A percentile compares a stretch with the other conserved stretches of the same genome.
Evolutionary conservation across 2,329 filamentous ascomycete genomes (phyloP).

Genomic region (Penicillium sp.): DNA sequence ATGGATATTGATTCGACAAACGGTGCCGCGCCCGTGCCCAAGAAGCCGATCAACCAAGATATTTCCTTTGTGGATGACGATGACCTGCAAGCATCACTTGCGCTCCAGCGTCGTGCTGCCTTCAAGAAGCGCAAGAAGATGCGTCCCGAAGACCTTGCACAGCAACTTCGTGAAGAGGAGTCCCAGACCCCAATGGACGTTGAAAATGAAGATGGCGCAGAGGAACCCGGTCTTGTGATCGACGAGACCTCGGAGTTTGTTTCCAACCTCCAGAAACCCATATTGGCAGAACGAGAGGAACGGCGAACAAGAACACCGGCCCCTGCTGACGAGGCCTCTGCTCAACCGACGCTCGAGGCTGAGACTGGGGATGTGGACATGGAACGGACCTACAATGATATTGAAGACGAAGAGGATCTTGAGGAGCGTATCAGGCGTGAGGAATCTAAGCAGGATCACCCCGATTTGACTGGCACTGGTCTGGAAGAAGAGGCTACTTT

Average conservation of each 20-base stretch:
- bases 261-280: slow-evolving; percentile 72
- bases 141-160: slow-evolving; percentile 81
- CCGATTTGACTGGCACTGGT: slow-evolving; percentile 61
- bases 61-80: slow-evolving; percentile 83
- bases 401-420: slow-evolving; percentile 49
- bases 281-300: slow-evolving; percentile 53
- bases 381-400: slow-evolving; percentile 52
- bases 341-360: slow-evolving; percentile 42
- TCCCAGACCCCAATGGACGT: slow-evolving; percentile 56
- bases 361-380: slow-evolving; percentile 56
- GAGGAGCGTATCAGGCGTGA: slow-evolving; percentile 52
- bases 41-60: slow-evolving; percentile 65
- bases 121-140: slow-evolving; percentile 89
- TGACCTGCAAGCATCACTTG: slow-evolving; percentile 81
- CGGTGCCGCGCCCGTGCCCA: slow-evolving; percentile 42
- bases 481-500: slow-evolving; percentile 83
- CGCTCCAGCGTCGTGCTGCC: slow-evolving; percentile 75
- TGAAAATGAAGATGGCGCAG: slow-evolving; percentile 55
- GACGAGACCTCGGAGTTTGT: slow-evolving; percentile 96
- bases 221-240: slow-evolving; percentile 72
- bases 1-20: slow-evolving; percentile 77
- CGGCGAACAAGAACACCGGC: slow-evolving; percentile 35
- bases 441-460: slow-evolving; percentile 40
- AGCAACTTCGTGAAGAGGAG: slow-evolving; percentile 67
- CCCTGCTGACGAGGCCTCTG: slow-evolving; percentile 15